phyloP scores from a whole-genome alignment of 208 protist genomes.

The Trypanosoma conorhini region DNA sequence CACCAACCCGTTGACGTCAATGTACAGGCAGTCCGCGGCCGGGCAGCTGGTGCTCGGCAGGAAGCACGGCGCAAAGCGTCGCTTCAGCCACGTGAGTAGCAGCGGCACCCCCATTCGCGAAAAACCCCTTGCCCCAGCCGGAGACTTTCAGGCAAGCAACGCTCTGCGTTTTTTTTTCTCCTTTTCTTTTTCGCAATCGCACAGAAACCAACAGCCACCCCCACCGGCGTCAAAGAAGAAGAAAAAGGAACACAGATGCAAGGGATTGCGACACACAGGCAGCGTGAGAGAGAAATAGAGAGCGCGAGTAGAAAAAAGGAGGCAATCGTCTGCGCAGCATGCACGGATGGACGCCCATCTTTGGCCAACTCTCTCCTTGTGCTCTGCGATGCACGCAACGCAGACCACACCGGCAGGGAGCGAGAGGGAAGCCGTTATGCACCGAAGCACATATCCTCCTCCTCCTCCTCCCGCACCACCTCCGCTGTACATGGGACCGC shows the following conservation, averaged over 20 bases:
- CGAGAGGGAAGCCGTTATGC: neutral
- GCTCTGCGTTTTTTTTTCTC: too few species aligned
- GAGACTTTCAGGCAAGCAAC: too few species aligned
- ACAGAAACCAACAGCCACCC: constrained; percentile 13
- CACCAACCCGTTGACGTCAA: constrained; percentile 85
- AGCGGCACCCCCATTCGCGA: constrained; percentile 81
- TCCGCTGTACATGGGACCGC: constrained; percentile 5
- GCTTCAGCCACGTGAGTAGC: constrained; percentile 82
- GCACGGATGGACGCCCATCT: too few species aligned
- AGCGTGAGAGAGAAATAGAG: neutral
- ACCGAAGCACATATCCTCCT: neutral
- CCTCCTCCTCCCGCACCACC: neutral
- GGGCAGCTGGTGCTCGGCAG: constrained; percentile 47
- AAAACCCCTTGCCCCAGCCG: too few species aligned
- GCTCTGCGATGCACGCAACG: too few species aligned
- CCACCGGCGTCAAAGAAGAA: constrained; percentile 5
- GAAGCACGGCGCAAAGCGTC: constrained; percentile 78
- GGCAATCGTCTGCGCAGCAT: too few species aligned
- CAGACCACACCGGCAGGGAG: neutral
- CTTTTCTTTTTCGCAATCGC: too few species aligned
- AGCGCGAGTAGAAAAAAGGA: neutral
- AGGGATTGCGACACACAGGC: neutral
- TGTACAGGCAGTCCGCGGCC: constrained; percentile 69
- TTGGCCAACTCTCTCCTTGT: too few species aligned
- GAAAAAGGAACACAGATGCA: constrained; percentile 14